Conservation (phyloP, 257 asterid genomes). For the Verbena officinalis region DNA sequence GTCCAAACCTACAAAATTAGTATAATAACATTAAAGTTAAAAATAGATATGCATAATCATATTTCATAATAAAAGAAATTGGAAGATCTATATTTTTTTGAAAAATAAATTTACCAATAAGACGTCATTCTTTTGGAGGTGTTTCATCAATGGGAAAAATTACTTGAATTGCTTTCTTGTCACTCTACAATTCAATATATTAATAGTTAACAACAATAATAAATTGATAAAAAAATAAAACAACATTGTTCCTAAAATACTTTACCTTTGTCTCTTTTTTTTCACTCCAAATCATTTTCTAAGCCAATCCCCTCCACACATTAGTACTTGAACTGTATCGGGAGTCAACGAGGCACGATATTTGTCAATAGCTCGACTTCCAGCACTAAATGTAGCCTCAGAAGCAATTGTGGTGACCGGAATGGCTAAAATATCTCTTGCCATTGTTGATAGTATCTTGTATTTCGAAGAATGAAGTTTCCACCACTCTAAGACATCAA, state of each 20-base stretch:
- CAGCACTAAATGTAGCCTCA: background rate
- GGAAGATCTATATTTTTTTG: too few species aligned
- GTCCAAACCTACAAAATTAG: too few species aligned
- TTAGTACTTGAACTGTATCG: background rate
- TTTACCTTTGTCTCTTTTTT: background rate
- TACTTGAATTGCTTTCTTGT: background rate
- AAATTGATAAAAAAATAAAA: background rate
- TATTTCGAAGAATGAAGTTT: background rate
- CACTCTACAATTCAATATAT: background rate
- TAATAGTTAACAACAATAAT: background rate
- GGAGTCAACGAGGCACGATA: slow-evolving; percentile 12
- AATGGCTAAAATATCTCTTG: slow-evolving; percentile 12
- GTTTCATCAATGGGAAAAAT: background rate
- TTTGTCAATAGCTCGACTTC: background rate
- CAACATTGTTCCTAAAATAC: background rate
- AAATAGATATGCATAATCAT: too few species aligned
- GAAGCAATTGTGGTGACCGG: background rate
- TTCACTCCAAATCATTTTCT: slow-evolving; percentile 2
- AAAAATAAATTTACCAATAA: too few species aligned
- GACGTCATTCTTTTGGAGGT: background rate
- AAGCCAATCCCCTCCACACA: slow-evolving; percentile 27
- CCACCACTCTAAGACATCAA: slow-evolving; percentile 11
- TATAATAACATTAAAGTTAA: too few species aligned
- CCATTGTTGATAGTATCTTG: background rate
- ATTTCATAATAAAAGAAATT: too few species aligned